Conservation (phyloP, 129 eudicot genomes). For the Chrysanthemum lavandulifolium region DNA sequence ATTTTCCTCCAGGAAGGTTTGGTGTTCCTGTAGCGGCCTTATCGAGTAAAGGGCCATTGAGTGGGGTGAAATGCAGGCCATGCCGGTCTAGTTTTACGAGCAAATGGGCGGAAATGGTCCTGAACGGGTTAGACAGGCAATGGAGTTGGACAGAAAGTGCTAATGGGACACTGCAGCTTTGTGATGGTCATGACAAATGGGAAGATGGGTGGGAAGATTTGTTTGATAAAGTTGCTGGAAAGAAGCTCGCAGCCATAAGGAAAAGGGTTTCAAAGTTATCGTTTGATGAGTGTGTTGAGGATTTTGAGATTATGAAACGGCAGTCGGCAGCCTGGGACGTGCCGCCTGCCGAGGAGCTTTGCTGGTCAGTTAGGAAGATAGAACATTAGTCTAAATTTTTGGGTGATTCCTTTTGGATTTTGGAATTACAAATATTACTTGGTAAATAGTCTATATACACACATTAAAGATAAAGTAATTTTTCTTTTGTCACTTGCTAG, state of each 20-base stretch:
- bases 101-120: slow-evolving; percentile 45
- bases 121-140: slow-evolving; percentile 37
- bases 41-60: slow-evolving; percentile 80
- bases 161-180: slow-evolving; percentile 47
- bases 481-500: too few species aligned
- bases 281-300: slow-evolving; percentile 51
- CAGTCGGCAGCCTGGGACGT: slow-evolving; percentile 60
- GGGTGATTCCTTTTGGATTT: too few species aligned
- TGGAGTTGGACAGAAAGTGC: slow-evolving; percentile 90
- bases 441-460: too few species aligned
- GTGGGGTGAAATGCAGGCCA: slow-evolving; percentile 91
- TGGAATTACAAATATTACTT: too few species aligned
- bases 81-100: slow-evolving; percentile 53
- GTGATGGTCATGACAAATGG: slow-evolving; percentile 74
- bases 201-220: slow-evolving; percentile 78
- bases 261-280: slow-evolving; percentile 35
- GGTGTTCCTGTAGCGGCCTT: slow-evolving; percentile 86
- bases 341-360: slow-evolving; percentile 46
- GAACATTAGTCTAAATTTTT: too few species aligned
- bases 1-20: slow-evolving; percentile 51
- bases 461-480: too few species aligned
- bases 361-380: slow-evolving; percentile 23
- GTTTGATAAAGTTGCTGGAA: slow-evolving; percentile 59
- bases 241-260: slow-evolving; percentile 46
- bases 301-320: slow-evolving; percentile 53